Evolutionary conservation across 306 rosid genomes (phyloP), one percentile per base, ranked within the genome.

Genomic region (Lablab purpureus): DNA sequence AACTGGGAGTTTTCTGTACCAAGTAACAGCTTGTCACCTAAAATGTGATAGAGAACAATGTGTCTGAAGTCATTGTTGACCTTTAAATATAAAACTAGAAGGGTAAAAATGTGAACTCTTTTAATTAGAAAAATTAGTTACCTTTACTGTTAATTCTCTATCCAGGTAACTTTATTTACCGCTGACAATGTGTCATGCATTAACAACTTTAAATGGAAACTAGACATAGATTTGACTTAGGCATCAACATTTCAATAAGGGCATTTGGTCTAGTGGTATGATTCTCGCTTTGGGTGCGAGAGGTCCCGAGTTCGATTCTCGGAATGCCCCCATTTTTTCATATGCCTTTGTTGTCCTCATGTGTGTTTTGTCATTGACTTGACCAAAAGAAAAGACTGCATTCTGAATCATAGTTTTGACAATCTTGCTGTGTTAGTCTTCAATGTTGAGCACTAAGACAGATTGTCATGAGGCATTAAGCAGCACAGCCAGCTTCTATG

Each of bases 191-290:
- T 41, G 54, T 10, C 28, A 37, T 67, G 68, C 15, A 30, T 58
- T 10, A 65, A 51, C 66, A 37, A 28, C 12, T 45, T 15, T 21
- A 7, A 58, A 10, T 46, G 12, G 23, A 25, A 50, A 37, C n/a
- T 25, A 32, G 40, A 28, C 3, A 62, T 59, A 34, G 0, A 9
- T 3, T 22, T 64, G 0, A 65, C 62, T 30, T 10, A 9, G 9
- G 49, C 55, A 8, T 2, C 0, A 0, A 0, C 0, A 3, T 3
- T 7, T 14, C 28, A 40, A 15, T 14, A 1, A 7, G 87, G 90
- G 82, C 89, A 81, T 84, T 87, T 84, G 90, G 90, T 84, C 88
- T 82, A 74, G 86, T 84, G 87, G 90, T 78, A 87, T 84, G 89
- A 83, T 87, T 87, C 85, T 87, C 82, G 82, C 84, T 86, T 82